phyloP scores from a whole-genome alignment of 805 yeast species.

The Peterozyma toletana region DNA sequence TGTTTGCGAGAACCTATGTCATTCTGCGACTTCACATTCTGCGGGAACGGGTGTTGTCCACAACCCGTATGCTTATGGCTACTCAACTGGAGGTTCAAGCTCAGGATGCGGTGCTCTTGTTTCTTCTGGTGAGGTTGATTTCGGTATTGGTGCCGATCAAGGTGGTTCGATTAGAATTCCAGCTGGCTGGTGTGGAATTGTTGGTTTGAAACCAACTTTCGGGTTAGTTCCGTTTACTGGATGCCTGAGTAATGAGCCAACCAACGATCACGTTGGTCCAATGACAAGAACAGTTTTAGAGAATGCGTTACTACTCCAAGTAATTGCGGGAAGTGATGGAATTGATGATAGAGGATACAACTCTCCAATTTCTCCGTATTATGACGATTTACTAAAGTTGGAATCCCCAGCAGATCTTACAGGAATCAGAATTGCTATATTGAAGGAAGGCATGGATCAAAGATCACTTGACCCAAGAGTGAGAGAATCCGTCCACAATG shows the following conservation, averaged over 20 bases:
- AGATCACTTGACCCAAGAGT: slow-evolving; percentile 23
- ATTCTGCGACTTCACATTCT: slow-evolving; percentile 25
- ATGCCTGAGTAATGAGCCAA: slow-evolving; percentile 24
- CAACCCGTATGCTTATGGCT: slow-evolving; percentile 32
- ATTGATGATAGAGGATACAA: slow-evolving; percentile 21
- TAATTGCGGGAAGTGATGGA: slow-evolving; percentile 27
- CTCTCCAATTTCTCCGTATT: slow-evolving; percentile 15
- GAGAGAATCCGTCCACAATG: slow-evolving; percentile 18
- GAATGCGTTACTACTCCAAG: slow-evolving; percentile 23
- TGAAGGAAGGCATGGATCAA: slow-evolving; percentile 27
- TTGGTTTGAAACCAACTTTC: slow-evolving; percentile 42
- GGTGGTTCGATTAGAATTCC: slow-evolving; percentile 47
- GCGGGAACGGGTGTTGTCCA: slow-evolving; percentile 32
- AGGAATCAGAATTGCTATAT: slow-evolving; percentile 24
- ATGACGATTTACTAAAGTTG: slow-evolving; percentile 7
- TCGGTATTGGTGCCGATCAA: slow-evolving; percentile 20
- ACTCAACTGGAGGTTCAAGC: slow-evolving; percentile 36
- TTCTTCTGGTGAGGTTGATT: slow-evolving; percentile 37
- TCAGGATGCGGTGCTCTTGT: slow-evolving; percentile 37
- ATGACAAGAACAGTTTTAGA: slow-evolving; percentile 27
- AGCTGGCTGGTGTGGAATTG: slow-evolving; percentile 24
- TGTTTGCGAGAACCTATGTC: slow-evolving; percentile 28
- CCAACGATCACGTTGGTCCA: slow-evolving; percentile 31
- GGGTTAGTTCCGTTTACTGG: slow-evolving; percentile 33
- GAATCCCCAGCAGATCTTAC: slow-evolving; percentile 14